phyloP scores from a whole-genome alignment of 2,329 filamentous ascomycete genomes.

The Diaporthe vexans region DNA sequence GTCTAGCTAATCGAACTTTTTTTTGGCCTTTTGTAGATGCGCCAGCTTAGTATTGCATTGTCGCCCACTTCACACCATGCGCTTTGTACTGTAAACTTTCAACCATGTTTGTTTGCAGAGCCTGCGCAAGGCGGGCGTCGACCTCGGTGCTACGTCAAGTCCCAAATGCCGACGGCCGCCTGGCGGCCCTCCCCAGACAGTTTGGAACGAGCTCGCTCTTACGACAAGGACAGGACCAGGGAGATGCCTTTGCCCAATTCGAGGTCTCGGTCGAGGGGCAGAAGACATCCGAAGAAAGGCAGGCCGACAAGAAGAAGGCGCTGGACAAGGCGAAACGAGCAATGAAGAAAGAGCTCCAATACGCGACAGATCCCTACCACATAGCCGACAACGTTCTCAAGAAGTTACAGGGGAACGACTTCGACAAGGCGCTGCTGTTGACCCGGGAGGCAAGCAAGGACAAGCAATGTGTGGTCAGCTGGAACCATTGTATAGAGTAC shows the following conservation, averaged over 20 bases:
- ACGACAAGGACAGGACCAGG: slow-evolving; percentile 10
- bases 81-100: background rate
- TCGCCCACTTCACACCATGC: slow-evolving; percentile 21
- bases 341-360: slow-evolving; percentile 67
- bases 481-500: slow-evolving; percentile 88
- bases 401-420: slow-evolving; percentile 70
- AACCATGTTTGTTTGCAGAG: slow-evolving; percentile 56
- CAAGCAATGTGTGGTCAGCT: slow-evolving; percentile 79
- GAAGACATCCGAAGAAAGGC: slow-evolving; percentile 43
- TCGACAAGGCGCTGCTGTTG: slow-evolving; percentile 77
- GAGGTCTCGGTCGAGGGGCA: slow-evolving; percentile 23
- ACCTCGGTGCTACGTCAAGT: slow-evolving; percentile 39
- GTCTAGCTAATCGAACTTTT: slow-evolving; percentile 1
- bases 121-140: slow-evolving; percentile 52
- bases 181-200: slow-evolving; percentile 33
- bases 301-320: slow-evolving; percentile 50
- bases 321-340: slow-evolving; percentile 43
- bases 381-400: slow-evolving; percentile 77
- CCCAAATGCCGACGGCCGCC: slow-evolving; percentile 38
- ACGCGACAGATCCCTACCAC: slow-evolving; percentile 78
- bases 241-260: slow-evolving; percentile 33
- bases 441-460: slow-evolving; percentile 77
- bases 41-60: background rate
- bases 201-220: slow-evolving; percentile 38
- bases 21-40: background rate